These are phyloP conservation scores for Penicillium polonicum DNA, from an alignment of 2,329 filamentous ascomycete genomes.

Conservation along the genomic window DNA sequence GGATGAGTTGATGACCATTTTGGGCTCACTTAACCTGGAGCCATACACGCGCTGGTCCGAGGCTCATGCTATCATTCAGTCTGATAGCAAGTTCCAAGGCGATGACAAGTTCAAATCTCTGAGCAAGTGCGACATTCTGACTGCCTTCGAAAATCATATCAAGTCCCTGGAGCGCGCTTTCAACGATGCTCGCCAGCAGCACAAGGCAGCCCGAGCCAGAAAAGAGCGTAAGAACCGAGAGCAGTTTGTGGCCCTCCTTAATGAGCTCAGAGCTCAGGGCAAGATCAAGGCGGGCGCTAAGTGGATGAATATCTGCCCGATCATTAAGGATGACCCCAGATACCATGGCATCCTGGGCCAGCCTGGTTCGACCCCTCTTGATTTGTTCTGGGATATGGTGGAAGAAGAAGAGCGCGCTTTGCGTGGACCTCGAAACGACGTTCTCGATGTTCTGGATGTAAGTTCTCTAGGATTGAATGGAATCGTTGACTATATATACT, in stretches of 20 bases:
- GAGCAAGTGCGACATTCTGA: constrained; percentile 85
- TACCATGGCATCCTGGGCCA: constrained; percentile 83
- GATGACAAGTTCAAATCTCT: constrained; percentile 84
- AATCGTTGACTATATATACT: constrained; percentile 28
- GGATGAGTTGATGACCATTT: constrained; percentile 74
- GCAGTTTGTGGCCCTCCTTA: constrained; percentile 70
- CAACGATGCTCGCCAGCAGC: constrained; percentile 85
- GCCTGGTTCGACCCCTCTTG: constrained; percentile 77
- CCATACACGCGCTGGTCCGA: constrained; percentile 94
- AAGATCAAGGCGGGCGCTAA: constrained; percentile 88
- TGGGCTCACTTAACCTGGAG: constrained; percentile 79
- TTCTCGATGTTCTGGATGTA: constrained; percentile 85
- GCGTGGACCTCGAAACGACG: constrained; percentile 75
- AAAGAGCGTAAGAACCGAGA: constrained; percentile 86
- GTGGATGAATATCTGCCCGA: constrained; percentile 77
- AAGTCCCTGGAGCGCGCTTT: constrained; percentile 86
- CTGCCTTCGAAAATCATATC: constrained; percentile 91
- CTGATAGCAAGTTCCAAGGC: constrained; percentile 71
- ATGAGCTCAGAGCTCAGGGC: constrained; percentile 69
- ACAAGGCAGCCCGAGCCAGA: constrained; percentile 77
- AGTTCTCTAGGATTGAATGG: constrained; percentile 35
- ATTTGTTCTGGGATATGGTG: constrained; percentile 93
- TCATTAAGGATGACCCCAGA: constrained; percentile 76
- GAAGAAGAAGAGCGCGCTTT: constrained; percentile 92
- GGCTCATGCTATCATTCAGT: constrained; percentile 77